Base-by-base conservation (phyloP, 179 eudicot species). In the Corrigiola litoralis region DNA sequence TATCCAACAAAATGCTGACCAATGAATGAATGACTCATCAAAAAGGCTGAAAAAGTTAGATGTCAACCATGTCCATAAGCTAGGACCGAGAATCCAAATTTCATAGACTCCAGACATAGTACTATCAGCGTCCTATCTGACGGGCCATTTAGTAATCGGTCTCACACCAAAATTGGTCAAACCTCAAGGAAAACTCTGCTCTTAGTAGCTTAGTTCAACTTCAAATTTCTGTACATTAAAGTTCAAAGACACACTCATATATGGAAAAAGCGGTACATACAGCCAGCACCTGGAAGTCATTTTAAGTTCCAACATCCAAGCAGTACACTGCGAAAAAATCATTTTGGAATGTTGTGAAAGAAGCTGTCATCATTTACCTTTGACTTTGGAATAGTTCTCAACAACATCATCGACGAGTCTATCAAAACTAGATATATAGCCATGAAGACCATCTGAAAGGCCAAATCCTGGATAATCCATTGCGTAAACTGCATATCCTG, bases 391-490 rank as follows among this genome's bases (percentile, higher is more conserved):
- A 71, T 74, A 94, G 45, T 88, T 81, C 76, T 94, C 95, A 9
- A 91, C 69, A 34, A 88, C 99, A 66, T 86, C 90, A 77, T 90
- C 95, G 1, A 91, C 97, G 9, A 94, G 75, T 27, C 31, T 23
- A 51, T 94, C 96, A 75, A 94, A 88, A 65, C 83, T 85, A 56
- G 86, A 81, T 68, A 94, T 80, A 68, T 79, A 88, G 36, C 92
- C 84, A 86, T 94, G 99, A 67, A 94, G 88, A 75, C 99, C 99
- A 66, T 88, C 95, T 5, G 99, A 94, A 74, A 94, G 97, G 73
- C 99, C 99, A 78, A 90, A 94, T 67, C 99, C 99, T 16, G 97
- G 97, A 73, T 81, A 94, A 63, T 94, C 99, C 95, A 94, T 88
- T 3, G 90, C 96, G 64, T 82, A 86, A 66, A 94, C 97, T 66